Evolutionary conservation across 2,329 filamentous ascomycete species (phyloP), one percentile per base, ranked within the genome.

Genomic region (Xylariomycetidae sp.): DNA sequence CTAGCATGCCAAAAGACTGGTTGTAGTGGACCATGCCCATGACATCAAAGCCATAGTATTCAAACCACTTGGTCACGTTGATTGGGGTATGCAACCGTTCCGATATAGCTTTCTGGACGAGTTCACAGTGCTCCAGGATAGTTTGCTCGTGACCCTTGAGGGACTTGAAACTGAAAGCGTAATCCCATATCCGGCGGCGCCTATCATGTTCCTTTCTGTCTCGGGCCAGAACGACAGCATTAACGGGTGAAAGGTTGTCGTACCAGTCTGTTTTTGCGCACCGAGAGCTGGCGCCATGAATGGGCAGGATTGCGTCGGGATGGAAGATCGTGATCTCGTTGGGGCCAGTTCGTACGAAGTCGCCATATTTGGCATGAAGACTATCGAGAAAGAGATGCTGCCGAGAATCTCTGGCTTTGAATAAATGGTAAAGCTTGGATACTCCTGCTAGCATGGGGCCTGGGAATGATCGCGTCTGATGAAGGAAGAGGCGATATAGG

Each of bases 21-120:
- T 33, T 36, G 16, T 46, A 45, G 26, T 34, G 36, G n/a, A 50
- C 39, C 3, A 44, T 37, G 11, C 43, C 43, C 41, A 48, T 46
- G 1, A 46, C 40, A 19, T 44, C 45, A n/a, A 48, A 48, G 2
- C 34, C 33, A 16, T 35, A 42, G 29, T 33, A 40, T 18, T 41
- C 33, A 27, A 41, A 39, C 36, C 38, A 42, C 16, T 40, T 37
- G 2, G 40, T 29, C n/a, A 41, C 31, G 17, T 41, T 39, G 25
- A 47, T 22, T 3, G 44, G 29, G 6, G n/a, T 5, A n/a, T 26
- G 6, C 5, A 32, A 20, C n/a, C 30, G 34, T 30, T 25, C 13
- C 13, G 27, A 20, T 5, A 37, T 25, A 26, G 41, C 14, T 28
- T 33, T 27, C 19, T 40, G 29, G 6, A 41, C 34, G 15, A 30